Evolutionary conservation across 306 rosid genomes (phyloP).

Genomic region (Malus domestica): ASM211411v1 NC_041799.1:37255501-37256000

Average conservation of each 20-base stretch:
- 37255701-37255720: too few species aligned
- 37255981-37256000: constrained; percentile 93
- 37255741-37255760: not conserved
- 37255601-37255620: not conserved
- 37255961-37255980: constrained; percentile 83
- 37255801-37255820: not conserved
- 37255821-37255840: not conserved
- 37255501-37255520: not conserved
- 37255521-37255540: not conserved
- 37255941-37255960: constrained; percentile 90
- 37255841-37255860: not conserved
- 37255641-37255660: not conserved
- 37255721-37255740: not conserved
- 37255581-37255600: not conserved
- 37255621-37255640: not conserved
- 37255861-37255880: constrained; percentile 17
- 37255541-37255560: not conserved
- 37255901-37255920: constrained; percentile 84
- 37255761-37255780: not conserved
- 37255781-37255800: not conserved
- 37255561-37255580: not conserved
- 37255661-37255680: not conserved
- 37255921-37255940: constrained; percentile 94
- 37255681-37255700: not conserved
- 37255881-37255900: constrained; percentile 59